A percentile compares a stretch with the other conserved stretches of the same genome.
These are phyloP conservation scores for Fusarium bulbicola DNA, from an alignment of 2,329 filamentous ascomycete species.

Conservation along the genomic window DNA sequence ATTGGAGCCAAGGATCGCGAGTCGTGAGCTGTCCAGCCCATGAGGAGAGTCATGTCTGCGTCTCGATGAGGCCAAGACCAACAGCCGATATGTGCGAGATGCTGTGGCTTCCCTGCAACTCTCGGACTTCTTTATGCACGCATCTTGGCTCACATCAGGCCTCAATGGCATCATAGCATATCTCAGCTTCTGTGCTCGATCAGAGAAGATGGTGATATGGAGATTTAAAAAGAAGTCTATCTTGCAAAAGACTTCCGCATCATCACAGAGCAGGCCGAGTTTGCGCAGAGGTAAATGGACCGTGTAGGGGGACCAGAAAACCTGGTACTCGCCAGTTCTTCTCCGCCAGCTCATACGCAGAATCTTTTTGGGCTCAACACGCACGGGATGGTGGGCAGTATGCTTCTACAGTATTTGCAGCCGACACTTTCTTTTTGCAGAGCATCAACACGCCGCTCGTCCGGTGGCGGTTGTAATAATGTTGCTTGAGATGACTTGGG, in stretches of 20 bases:
- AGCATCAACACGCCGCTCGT: not conserved
- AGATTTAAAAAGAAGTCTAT: no score
- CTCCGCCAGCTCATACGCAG: not conserved
- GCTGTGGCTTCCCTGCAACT: not conserved
- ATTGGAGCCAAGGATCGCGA: no score
- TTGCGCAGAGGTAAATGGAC: not conserved
- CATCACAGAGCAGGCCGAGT: no score
- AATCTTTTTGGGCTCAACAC: fast-evolving
- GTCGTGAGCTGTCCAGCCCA: no score
- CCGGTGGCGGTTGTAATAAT: fast-evolving
- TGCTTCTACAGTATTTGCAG: fast-evolving
- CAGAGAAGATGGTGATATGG: no score
- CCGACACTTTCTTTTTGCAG: fast-evolving
- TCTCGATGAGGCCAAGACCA: not conserved
- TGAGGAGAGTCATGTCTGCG: fast-evolving
- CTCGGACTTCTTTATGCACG: not conserved
- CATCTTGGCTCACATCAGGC: not conserved
- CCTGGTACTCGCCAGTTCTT: fast-evolving
- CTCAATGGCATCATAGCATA: not conserved
- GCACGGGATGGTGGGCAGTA: fast-evolving
- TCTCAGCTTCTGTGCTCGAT: not conserved
- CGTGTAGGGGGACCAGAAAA: not conserved
- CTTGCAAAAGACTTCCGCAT: no score
- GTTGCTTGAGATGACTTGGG: fast-evolving
- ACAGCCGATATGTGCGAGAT: not conserved